phyloP scores from a whole-genome alignment of 2,329 filamentous ascomycete species.

The Nigrospora sphaerica region DNA sequence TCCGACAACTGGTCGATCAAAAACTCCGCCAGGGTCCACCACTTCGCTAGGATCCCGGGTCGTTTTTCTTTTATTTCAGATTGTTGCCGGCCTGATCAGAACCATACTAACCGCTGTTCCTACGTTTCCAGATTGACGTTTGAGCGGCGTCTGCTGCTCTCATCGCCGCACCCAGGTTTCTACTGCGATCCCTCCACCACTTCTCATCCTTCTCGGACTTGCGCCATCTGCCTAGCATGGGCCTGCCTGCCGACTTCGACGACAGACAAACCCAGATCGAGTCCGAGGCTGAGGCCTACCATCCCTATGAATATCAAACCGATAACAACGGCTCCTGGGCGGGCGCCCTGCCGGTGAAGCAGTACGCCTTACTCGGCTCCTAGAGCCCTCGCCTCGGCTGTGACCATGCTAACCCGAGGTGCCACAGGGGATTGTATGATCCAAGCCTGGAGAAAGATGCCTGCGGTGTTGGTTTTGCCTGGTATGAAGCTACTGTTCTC shows the following conservation, averaged over 20 bases:
- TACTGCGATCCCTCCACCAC: not conserved
- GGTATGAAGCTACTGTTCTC: conserved; percentile 43
- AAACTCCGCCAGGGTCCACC: no score
- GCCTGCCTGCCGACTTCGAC: conserved; percentile 59
- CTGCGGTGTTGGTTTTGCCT: conserved; percentile 97
- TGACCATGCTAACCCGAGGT: conserved; percentile 7
- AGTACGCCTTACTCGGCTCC: conserved; percentile 39
- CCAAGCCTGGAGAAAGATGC: conserved; percentile 97
- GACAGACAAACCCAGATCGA: conserved; percentile 58
- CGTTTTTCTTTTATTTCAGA: no score
- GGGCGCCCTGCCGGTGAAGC: conserved; percentile 90
- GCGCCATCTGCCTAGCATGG: conserved; percentile 58
- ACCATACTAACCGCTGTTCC: no score
- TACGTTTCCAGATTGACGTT: conserved; percentile 2
- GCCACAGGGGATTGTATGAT: conserved; percentile 75
- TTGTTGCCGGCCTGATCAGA: no score
- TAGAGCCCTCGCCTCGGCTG: not conserved
- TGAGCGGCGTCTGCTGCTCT: conserved; percentile 20
- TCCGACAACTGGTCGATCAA: no score
- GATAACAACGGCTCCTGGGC: conserved; percentile 87
- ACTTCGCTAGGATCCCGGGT: no score
- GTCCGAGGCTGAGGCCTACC: conserved; percentile 52
- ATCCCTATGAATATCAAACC: conserved; percentile 78
- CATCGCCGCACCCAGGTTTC: conserved; percentile 6
- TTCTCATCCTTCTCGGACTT: not conserved